Evolutionary conservation across 805 yeast genomes (phyloP).

Genomic region (Candida oleophila): DNA sequence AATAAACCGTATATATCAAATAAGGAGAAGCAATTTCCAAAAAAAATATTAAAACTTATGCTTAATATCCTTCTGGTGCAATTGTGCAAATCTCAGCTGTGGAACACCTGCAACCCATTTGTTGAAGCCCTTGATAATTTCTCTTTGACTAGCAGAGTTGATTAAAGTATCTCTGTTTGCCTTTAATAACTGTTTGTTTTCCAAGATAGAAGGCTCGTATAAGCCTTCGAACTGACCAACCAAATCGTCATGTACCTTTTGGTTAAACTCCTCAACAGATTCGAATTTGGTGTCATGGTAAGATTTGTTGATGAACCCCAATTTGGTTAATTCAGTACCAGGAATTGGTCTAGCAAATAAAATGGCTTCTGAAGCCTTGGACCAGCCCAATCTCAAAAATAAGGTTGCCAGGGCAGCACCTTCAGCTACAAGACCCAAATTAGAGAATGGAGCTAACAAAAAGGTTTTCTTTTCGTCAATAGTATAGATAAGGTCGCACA

Average conservation of each 20-base stretch:
- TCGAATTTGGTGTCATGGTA: conserved; percentile 40
- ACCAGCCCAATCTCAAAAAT: conserved; percentile 67
- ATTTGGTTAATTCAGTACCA: conserved; percentile 53
- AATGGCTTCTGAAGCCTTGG: conserved; percentile 70
- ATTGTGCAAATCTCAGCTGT: conserved; percentile 57
- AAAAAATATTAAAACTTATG: conserved; percentile 57
- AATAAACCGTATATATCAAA: no score
- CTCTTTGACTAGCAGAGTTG: conserved; percentile 58
- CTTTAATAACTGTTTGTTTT: conserved; percentile 41
- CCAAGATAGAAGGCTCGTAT: conserved; percentile 41
- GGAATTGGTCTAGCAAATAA: conserved; percentile 64
- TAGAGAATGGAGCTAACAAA: conserved; percentile 74
- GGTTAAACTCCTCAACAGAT: conserved; percentile 43
- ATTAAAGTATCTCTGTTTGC: conserved; percentile 34
- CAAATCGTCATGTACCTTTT: conserved; percentile 34
- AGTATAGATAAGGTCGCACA: conserved; percentile 75
- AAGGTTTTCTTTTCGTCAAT: conserved; percentile 55
- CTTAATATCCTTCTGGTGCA: conserved; percentile 53
- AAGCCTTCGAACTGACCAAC: conserved; percentile 37
- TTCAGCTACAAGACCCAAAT: conserved; percentile 79
- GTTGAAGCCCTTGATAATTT: conserved; percentile 64
- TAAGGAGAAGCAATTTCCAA: no score
- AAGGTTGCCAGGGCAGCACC: conserved; percentile 74
- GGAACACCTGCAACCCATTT: conserved; percentile 76
- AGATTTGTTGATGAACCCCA: conserved; percentile 64